These are phyloP conservation scores for Eucalyptus sp. DNA, from an alignment of 345 rosid genomes.

Conservation along the genomic window DNA sequence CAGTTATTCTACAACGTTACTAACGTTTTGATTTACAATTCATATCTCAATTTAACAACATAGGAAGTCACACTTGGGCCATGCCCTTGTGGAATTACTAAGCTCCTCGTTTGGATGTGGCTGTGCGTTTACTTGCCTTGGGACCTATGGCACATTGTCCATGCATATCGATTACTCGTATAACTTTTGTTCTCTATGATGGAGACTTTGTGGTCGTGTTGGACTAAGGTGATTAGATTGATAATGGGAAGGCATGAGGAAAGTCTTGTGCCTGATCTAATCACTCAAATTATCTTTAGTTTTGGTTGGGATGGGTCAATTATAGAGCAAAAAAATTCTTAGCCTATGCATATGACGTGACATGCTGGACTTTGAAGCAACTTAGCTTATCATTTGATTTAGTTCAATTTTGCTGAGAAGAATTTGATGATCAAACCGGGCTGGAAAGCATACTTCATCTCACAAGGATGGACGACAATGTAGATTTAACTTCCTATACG, in stretches of 20 bases:
- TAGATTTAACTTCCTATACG: background rate
- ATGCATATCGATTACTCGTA: background rate
- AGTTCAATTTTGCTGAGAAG: background rate
- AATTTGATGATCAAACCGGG: background rate
- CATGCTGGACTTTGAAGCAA: background rate
- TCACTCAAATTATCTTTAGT: background rate
- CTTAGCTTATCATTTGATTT: background rate
- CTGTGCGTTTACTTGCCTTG: background rate
- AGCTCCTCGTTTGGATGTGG: background rate
- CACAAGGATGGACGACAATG: background rate
- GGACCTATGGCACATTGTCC: background rate
- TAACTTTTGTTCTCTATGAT: background rate
- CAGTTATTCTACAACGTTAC: background rate
- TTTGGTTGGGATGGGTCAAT: background rate
- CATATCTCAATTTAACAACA: background rate
- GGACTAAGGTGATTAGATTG: background rate
- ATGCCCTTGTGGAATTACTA: background rate
- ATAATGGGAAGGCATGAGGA: background rate
- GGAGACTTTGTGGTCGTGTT: background rate
- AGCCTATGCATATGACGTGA: background rate
- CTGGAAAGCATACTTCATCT: background rate
- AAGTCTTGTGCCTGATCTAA: background rate
- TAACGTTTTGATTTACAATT: background rate
- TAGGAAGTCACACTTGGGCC: background rate
- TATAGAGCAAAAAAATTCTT: background rate